Evolutionary conservation across 495 filamentous ascomycete species (phyloP), one percentile per base, ranked within the genome.

Genomic region (Penicillium cosmopolitanum): DNA sequence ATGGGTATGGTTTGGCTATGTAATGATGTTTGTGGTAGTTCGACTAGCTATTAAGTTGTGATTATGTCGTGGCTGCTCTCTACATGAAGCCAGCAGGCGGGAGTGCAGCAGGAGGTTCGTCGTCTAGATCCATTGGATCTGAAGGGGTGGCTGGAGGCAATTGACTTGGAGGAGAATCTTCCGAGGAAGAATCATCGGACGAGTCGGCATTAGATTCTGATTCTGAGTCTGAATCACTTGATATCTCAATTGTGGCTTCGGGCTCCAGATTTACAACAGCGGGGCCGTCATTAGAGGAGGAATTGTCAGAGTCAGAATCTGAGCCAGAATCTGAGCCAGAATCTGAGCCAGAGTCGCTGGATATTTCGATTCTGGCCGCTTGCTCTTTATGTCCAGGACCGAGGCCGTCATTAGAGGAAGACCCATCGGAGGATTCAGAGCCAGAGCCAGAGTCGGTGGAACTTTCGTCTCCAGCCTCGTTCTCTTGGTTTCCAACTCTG

Each of bases 31-130:
- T 7, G 28, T 8, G 68, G 65, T 38, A 38, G 36, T 38, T 38
- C n/a, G 57, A 58, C 64, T 36, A 55, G 19, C 56, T 64, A 38
- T 38, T 38, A 13, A 9, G 11, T 38, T 38, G 15, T 38, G 28
- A 31, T 31, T 8, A 31, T 31, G 5, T 31, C 28, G 8, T 31
- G 28, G 28, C 28, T 31, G 28, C 28, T 31, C 28, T 31, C 28
- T 28, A 48, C 10, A 48, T 48, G 46, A 48, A 48, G 21, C 21
- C 12, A 13, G 18, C 52, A 53, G 35, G 55, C 53, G 13, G 52
- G 44, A 44, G 42, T 59, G 34, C 7, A 15, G 36, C 40, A 44
- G 11, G 15, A 51, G 10, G 10, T 5, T 51, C 50, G 13, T 55
- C 53, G 19, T 54, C 52, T 5, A 55, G 21, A 7, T 55, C 38